These are phyloP conservation scores for Gentiana dahurica DNA, from an alignment of 257 asterid species.

Conservation along the genomic window DNA sequence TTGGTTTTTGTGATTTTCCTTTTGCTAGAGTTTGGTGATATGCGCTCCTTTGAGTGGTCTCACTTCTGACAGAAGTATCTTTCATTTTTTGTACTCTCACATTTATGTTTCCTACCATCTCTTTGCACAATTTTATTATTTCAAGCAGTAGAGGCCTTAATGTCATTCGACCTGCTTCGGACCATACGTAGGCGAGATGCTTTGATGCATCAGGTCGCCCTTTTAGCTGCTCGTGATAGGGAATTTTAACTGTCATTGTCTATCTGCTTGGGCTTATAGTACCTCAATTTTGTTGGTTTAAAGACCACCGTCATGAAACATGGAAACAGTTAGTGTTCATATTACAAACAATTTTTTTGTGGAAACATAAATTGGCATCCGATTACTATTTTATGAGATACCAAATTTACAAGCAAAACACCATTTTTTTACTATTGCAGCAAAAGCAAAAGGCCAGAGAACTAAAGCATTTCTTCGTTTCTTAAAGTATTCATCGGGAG, in stretches of 20 bases:
- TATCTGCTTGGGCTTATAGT: background rate
- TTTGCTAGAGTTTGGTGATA: background rate
- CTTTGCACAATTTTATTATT: background rate
- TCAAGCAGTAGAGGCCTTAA: no score
- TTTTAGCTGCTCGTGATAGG: no score
- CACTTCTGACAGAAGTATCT: background rate
- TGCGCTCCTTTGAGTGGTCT: background rate
- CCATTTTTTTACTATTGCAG: slow-evolving; percentile 36
- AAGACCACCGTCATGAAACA: background rate
- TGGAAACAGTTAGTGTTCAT: background rate
- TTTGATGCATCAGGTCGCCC: no score
- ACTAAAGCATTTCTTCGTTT: slow-evolving; percentile 96
- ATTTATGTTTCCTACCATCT: background rate
- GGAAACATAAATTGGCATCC: no score
- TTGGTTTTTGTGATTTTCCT: no score
- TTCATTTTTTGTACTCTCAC: background rate
- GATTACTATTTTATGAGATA: background rate
- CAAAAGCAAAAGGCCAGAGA: slow-evolving; percentile 63
- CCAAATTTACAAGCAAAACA: slow-evolving; percentile 1
- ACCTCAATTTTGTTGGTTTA: background rate
- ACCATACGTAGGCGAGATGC: no score
- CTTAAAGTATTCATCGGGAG: slow-evolving; percentile 81
- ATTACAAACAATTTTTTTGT: background rate
- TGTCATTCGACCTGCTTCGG: no score
- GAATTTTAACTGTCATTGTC: background rate